These are phyloP conservation scores for Circinella umbellata DNA, from an alignment of 371 early-diverging fungal species.

Conservation along the genomic window DNA sequence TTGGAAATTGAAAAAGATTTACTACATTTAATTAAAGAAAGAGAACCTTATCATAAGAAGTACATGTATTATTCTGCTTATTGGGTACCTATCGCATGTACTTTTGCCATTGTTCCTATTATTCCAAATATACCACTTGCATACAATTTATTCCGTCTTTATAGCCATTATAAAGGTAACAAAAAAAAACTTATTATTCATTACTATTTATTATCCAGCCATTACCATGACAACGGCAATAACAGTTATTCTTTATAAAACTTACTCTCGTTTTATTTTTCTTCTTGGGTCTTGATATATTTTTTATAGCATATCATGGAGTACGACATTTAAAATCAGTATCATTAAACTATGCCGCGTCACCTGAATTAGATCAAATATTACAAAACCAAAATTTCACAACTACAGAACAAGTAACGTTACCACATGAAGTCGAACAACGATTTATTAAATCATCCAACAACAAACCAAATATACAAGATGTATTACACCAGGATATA, in stretches of 20 bases:
- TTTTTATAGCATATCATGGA: conserved; percentile 66
- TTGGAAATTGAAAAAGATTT: conserved; percentile 50
- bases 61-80: conserved; percentile 74
- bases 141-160: conserved; percentile 82
- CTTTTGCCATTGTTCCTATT: conserved; percentile 77
- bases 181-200: no score
- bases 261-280: neutral
- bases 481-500: conserved; percentile 30
- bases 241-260: no score
- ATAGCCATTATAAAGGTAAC: conserved; percentile 79
- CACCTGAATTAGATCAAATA: conserved; percentile 36
- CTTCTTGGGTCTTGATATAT: no score
- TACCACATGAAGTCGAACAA: conserved; percentile 34
- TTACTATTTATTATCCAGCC: no score
- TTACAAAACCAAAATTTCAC: conserved; percentile 16
- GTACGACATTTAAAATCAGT: conserved; percentile 53
- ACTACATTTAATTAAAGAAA: conserved; percentile 45
- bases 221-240: no score
- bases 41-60: conserved; percentile 73
- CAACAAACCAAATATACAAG: conserved; percentile 21
- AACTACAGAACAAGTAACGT: conserved; percentile 35
- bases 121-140: conserved; percentile 84
- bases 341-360: conserved; percentile 27
- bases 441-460: conserved; percentile 23
- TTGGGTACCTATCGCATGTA: conserved; percentile 72